Evolutionary conservation across 129 eudicot species (phyloP), one percentile per base, ranked within the genome.

Genomic region (Logfia minima): DNA sequence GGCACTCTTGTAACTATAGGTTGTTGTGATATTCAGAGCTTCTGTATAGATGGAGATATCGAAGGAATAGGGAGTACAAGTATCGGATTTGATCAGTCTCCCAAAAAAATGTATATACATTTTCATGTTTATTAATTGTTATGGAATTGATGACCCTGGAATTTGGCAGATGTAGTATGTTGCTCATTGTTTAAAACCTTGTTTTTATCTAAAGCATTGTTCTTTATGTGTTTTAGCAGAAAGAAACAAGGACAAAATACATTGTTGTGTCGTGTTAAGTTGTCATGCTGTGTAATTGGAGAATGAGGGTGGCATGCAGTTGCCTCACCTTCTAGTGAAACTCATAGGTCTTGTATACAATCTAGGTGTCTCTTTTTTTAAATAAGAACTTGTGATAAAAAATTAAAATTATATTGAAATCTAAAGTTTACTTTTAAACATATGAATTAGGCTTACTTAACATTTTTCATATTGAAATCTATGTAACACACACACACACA

Each of bases 11-110:
- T 77, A 56, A 77, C 18, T 37, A 16, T 59, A 75, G 43, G 21
- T 19, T 66, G 56, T 55, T 13, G 13, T 34, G 34, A 24, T 68
- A 31, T 39, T 63, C 18, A 16, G 51, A 41, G 56, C 26, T 59
- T 24, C 10, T 23, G 26, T 45, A 18, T 66, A 66, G 31, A 39
- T 39, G 59, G 41, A 37, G 59, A 51, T 26, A 17, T 18, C 14
- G 11, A 48, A 34, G 22, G 56, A 68, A 37, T 8, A 3, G 64
- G 41, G 72, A 22, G 32, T 45, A 79, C 72, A 60, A 45, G 82
- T 78, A 61, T 78, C 65, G 43, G 41, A 41, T 62, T 71, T 31
- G 59, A 78, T 60, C 71, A 39, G 76, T 78, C 68, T 66, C 66
- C 52, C 70, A 26, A 17, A 75, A 75, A 63, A 11, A 45, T 64